These are phyloP conservation scores for Yamadazyma insecticola DNA, from an alignment of 805 yeast species.

Conservation along the genomic window DNA sequence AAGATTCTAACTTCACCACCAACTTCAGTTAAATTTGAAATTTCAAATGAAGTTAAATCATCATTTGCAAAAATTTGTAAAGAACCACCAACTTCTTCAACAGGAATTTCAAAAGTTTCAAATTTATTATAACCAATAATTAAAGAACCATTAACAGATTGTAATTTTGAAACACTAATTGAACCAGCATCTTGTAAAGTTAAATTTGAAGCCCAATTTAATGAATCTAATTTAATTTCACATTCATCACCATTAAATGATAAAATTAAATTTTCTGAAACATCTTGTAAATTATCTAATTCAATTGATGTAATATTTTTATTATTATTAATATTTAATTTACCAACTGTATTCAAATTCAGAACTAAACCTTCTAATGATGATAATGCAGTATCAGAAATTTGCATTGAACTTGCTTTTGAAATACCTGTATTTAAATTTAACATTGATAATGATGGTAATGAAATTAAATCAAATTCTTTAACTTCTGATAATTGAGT, in stretches of 20 bases:
- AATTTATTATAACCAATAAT: slow-evolving; percentile 37
- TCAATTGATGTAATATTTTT: slow-evolving; percentile 36
- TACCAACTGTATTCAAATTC: slow-evolving; percentile 26
- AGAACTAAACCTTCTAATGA: slow-evolving; percentile 29
- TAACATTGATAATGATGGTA: slow-evolving; percentile 37
- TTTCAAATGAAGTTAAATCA: slow-evolving; percentile 27
- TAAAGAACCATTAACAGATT: slow-evolving; percentile 38
- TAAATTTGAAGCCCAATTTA: slow-evolving; percentile 40
- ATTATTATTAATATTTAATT: slow-evolving; percentile 39
- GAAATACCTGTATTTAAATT: slow-evolving; percentile 34
- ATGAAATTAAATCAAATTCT: slow-evolving; percentile 31
- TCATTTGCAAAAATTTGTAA: slow-evolving; percentile 40
- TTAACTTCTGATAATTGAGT: slow-evolving; percentile 24
- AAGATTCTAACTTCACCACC: slow-evolving; percentile 39
- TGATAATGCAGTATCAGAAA: slow-evolving; percentile 40
- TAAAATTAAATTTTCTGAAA: slow-evolving; percentile 31
- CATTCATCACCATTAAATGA: slow-evolving; percentile 38
- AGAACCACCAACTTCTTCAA: slow-evolving; percentile 35
- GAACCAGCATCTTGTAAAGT: slow-evolving; percentile 37
- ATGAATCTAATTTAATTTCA: slow-evolving; percentile 27
- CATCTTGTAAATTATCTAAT: slow-evolving; percentile 27
- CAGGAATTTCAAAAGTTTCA: slow-evolving; percentile 24
- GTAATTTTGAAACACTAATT: slow-evolving; percentile 28
- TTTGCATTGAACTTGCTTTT: slow-evolving; percentile 26
- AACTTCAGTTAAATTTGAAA: slow-evolving; percentile 26